Conservation (phyloP, 1,284 basidiomycete species). For the Bondarzewia mesenterica region DNA sequence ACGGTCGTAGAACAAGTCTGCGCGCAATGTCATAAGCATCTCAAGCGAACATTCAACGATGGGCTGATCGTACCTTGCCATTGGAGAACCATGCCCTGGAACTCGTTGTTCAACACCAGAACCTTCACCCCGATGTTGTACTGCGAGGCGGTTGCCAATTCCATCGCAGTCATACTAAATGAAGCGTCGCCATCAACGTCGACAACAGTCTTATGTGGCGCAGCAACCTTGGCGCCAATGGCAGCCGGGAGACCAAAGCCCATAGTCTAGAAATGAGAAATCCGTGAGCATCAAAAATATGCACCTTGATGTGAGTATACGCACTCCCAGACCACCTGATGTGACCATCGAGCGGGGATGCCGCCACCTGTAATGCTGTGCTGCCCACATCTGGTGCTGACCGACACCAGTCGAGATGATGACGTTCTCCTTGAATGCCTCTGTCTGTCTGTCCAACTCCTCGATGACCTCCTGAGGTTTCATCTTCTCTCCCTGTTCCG, state of each 20-base stretch:
- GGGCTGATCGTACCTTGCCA: slow-evolving; percentile 72
- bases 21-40: slow-evolving; percentile 3
- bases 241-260: slow-evolving; percentile 93
- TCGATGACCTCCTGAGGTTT: slow-evolving; percentile 98
- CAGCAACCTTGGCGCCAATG: slow-evolving; percentile 95
- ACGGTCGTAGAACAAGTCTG: slow-evolving; percentile 91
- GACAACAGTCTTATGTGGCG: slow-evolving; percentile 88
- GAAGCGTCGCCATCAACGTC: slow-evolving; percentile 98
- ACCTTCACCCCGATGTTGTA: slow-evolving; percentile 94
- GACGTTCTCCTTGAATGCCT: slow-evolving; percentile 75
- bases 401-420: slow-evolving; percentile 93
- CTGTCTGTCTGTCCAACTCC: slow-evolving; percentile 77
- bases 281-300: slow-evolving; percentile 11
- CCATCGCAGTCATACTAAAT: slow-evolving; percentile 99
- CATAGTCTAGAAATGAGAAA: slow-evolving; percentile 67
- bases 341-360: slow-evolving; percentile 87
- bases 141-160: slow-evolving; percentile 89
- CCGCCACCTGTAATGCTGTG: slow-evolving; percentile 90
- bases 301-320: slow-evolving; percentile 21
- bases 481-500: slow-evolving; percentile 54
- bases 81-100: slow-evolving; percentile 98
- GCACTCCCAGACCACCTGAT: slow-evolving; percentile 90
- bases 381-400: slow-evolving; percentile 99
- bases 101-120: slow-evolving; percentile 86
- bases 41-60: not conserved